These are phyloP conservation scores for Boletus pseudopeckii DNA, from an alignment of 768 basidiomycete genomes.

Conservation along the genomic window DNA sequence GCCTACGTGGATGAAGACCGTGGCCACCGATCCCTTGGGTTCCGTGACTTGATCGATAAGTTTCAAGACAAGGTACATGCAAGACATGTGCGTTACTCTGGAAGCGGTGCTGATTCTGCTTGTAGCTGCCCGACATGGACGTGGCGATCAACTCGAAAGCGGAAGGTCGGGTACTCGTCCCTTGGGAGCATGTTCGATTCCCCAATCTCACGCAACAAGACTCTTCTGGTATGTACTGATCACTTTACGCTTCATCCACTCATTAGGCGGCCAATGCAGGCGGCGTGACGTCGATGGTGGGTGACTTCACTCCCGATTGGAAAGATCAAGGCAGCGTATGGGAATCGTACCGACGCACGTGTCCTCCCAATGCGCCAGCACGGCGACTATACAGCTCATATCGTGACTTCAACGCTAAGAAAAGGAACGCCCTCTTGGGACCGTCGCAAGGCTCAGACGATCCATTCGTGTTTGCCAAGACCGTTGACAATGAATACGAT, in stretches of 20 bases:
- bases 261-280: slow-evolving; percentile 29
- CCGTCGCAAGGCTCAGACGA: slow-evolving; percentile 34
- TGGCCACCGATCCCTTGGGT: slow-evolving; percentile 75
- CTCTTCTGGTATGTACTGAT: slow-evolving; percentile 27
- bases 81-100: not conserved
- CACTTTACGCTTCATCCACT: not conserved
- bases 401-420: slow-evolving; percentile 43
- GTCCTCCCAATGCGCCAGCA: slow-evolving; percentile 72
- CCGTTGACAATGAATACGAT: slow-evolving; percentile 62
- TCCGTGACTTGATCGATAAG: slow-evolving; percentile 68
- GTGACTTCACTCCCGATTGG: slow-evolving; percentile 82
- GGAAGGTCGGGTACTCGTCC: slow-evolving; percentile 89
- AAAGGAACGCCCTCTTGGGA: slow-evolving; percentile 27
- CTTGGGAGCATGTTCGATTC: slow-evolving; percentile 81
- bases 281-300: slow-evolving; percentile 54
- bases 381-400: slow-evolving; percentile 80
- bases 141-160: slow-evolving; percentile 92
- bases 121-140: slow-evolving; percentile 88
- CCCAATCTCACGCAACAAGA: slow-evolving; percentile 61
- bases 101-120: not conserved
- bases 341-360: slow-evolving; percentile 92
- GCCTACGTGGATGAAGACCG: slow-evolving; percentile 60
- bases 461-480: slow-evolving; percentile 62
- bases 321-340: slow-evolving; percentile 78
- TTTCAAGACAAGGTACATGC: slow-evolving; percentile 59